Conservation (phyloP, 106 monocot genomes). For the Posidonia australis region DNA sequence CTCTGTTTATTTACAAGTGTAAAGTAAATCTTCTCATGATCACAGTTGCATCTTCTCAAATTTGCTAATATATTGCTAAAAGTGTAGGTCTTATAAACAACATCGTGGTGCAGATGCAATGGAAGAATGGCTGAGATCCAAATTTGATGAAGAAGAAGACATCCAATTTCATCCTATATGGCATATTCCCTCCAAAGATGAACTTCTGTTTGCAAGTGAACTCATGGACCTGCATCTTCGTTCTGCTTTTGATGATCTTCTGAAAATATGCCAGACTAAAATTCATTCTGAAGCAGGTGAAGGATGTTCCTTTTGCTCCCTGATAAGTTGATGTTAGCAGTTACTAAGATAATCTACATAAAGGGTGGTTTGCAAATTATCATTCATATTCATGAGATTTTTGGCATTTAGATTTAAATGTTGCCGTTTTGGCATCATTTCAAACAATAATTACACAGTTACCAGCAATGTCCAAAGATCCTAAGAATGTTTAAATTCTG, state of each 20-base stretch:
- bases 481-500: too few relatives aligned
- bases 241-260: constrained; percentile 69
- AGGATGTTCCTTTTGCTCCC: not conserved
- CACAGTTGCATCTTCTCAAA: not conserved
- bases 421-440: too few relatives aligned
- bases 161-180: constrained; percentile 47
- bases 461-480: too few relatives aligned
- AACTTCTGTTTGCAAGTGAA: constrained; percentile 79
- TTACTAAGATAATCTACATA: not conserved
- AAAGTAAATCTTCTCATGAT: not conserved
- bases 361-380: too few relatives aligned
- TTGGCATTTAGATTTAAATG: too few relatives aligned
- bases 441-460: too few relatives aligned
- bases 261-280: constrained; percentile 55
- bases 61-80: not conserved
- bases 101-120: constrained; percentile 29
- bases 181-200: constrained; percentile 72
- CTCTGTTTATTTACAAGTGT: not conserved
- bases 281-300: constrained; percentile 70
- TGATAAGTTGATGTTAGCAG: not conserved
- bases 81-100: constrained; percentile 29
- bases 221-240: constrained; percentile 65
- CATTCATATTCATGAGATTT: too few relatives aligned
- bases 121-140: constrained; percentile 86
- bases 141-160: constrained; percentile 26